Base-by-base conservation (phyloP, 2,329 filamentous ascomycete genomes). In the Madurella fahalii region DNA sequence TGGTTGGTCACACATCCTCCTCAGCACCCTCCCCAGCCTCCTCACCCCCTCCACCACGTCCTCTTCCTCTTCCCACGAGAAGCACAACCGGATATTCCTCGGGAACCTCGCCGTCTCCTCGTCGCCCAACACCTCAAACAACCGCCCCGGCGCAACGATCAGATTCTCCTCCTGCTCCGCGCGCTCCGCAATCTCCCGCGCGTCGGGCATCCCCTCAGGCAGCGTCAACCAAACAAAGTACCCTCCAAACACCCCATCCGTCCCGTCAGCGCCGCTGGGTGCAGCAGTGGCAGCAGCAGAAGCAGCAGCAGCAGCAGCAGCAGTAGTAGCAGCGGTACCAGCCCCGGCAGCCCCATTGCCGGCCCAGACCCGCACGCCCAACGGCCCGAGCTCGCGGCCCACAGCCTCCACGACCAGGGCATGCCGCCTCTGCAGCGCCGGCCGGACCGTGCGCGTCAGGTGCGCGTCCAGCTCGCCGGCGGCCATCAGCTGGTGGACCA, bases 211-310 rank as follows among this genome's bases (percentile, higher is more conserved):
- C 52, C 58, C 68, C 1, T 68, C 58, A 0, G 85, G 84, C 4
- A 95, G 69, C 1, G 76, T 77, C 25, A 95, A 70, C 90, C 90
- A 96, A 46, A 95, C 74, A 68, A 95, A 96, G 68, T 93, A 96
- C 0, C 91, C 91, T 0, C 91, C 91, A 31, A 85, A 86, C 2
- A 85, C 69, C 1, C 15, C 20, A 4, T 68, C 63, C 52, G 79
- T 70, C 2, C 12, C 32, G 25, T 25, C 25, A 25, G 25, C 25
- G 25, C 25, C 25, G 7, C 25, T 25, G 7, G 25, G 25, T 15
- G 32, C 45, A 16, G 37, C 40, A 20, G 39, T 20, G 16, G 13
- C 63, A 69, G 61, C 73, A 25, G 34, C 4, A 37, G 4, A 12
- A 15, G 32, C 45, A 16, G 37, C 40, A 20, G 39, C 20, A 18